Conservation (phyloP, 768 basidiomycete genomes). For the Amanita rimosa region DNA sequence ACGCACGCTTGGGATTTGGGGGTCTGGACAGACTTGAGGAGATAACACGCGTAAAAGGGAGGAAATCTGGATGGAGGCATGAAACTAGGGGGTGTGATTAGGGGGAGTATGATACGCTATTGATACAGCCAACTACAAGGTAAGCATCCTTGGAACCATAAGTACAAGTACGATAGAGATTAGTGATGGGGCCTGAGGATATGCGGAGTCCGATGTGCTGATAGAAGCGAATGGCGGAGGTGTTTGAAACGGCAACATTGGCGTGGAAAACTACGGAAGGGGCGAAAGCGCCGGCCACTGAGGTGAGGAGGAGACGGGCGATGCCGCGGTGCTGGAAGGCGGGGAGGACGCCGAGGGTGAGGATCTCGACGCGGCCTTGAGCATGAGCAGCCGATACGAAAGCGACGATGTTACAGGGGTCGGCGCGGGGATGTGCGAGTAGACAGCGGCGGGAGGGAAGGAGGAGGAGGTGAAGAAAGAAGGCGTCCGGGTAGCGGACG, state of each 20-base stretch:
- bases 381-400: slow-evolving; percentile 29
- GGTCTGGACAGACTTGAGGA: slow-evolving; percentile 56
- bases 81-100: slow-evolving; percentile 2
- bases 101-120: slow-evolving; percentile 1
- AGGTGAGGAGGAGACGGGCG: slow-evolving; percentile 29
- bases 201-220: slow-evolving; percentile 28
- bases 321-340: slow-evolving; percentile 30
- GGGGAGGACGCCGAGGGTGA: slow-evolving; percentile 41
- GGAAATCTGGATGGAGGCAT: slow-evolving; percentile 27
- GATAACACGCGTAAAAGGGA: slow-evolving; percentile 74
- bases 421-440: slow-evolving; percentile 21
- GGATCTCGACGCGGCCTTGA: slow-evolving; percentile 26
- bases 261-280: slow-evolving; percentile 25
- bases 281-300: slow-evolving; percentile 16
- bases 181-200: slow-evolving; percentile 21
- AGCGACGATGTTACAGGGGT: slow-evolving; percentile 22
- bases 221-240: slow-evolving; percentile 30
- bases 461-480: slow-evolving; percentile 35
- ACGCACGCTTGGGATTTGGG: slow-evolving; percentile 34
- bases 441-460: slow-evolving; percentile 29
- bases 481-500: slow-evolving; percentile 27
- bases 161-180: slow-evolving; percentile 26
- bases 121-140: slow-evolving; percentile 24
- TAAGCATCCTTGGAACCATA: slow-evolving; percentile 30
- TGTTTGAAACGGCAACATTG: slow-evolving; percentile 34